Conservation (phyloP, 805 yeast genomes). For the Starmera caribaea region DNA sequence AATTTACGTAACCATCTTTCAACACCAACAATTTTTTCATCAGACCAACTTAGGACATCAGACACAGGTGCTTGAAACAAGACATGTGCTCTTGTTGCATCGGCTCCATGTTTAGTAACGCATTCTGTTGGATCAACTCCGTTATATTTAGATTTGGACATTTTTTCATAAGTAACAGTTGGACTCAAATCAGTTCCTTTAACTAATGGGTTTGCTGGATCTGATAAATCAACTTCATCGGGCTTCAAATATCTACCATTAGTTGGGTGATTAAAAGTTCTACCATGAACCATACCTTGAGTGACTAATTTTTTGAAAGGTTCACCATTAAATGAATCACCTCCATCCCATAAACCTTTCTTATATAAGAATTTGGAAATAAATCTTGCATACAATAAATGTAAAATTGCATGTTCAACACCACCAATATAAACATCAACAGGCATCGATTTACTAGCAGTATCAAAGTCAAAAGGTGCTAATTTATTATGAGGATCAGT, state of each 20-base stretch:
- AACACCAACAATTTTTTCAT: constrained; percentile 72
- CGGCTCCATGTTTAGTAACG: constrained; percentile 76
- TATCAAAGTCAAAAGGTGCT: constrained; percentile 42
- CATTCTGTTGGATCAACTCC: constrained; percentile 87
- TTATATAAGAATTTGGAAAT: constrained; percentile 68
- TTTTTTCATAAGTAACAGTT: constrained; percentile 63
- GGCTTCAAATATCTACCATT: constrained; percentile 73
- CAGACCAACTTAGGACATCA: constrained; percentile 86
- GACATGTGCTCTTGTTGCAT: constrained; percentile 89
- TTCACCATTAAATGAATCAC: constrained; percentile 44
- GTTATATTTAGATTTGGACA: constrained; percentile 93
- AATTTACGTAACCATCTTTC: constrained; percentile 78
- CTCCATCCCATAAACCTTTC: constrained; percentile 62
- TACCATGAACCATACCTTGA: constrained; percentile 98
- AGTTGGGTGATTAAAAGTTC: constrained; percentile 63
- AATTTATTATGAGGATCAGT: constrained; percentile 57
- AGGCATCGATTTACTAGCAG: constrained; percentile 53
- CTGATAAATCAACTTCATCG: constrained; percentile 48
- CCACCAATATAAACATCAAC: constrained; percentile 93
- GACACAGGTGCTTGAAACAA: constrained; percentile 84
- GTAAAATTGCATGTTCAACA: constrained; percentile 93
- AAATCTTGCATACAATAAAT: constrained; percentile 79
- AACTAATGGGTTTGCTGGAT: constrained; percentile 34
- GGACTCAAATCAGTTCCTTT: constrained; percentile 44
- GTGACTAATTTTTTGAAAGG: constrained; percentile 77